These are phyloP conservation scores for Remersonia thermophila DNA, from an alignment of 2,329 filamentous ascomycete genomes.

Conservation along the genomic window DNA sequence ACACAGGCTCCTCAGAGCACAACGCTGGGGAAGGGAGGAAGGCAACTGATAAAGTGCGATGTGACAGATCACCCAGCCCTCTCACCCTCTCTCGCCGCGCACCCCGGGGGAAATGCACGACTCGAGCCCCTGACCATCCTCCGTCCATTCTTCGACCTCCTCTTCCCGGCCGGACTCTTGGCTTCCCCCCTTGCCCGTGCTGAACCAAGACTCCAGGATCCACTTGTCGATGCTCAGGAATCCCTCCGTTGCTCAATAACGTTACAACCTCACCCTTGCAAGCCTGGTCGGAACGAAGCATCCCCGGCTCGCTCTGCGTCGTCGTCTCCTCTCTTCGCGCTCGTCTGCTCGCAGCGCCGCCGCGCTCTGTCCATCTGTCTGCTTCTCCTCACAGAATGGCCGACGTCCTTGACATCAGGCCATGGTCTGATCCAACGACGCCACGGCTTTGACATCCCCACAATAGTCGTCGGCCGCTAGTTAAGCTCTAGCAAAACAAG, in stretches of 20 bases:
- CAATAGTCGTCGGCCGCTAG: background rate
- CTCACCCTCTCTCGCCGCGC: no score
- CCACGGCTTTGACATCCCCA: background rate
- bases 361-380: conserved; percentile 4
- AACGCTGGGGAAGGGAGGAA: no score
- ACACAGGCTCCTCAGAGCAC: no score
- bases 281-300: background rate
- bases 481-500: background rate
- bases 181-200: background rate
- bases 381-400: no score
- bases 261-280: conserved; percentile 8
- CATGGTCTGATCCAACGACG: conserved; percentile 1
- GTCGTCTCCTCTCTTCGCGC: background rate
- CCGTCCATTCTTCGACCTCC: no score
- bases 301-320: background rate
- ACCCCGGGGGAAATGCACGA: no score
- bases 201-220: background rate
- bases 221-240: background rate
- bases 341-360: background rate
- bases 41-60: no score
- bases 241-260: background rate
- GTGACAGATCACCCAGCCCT: no score
- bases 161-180: no score
- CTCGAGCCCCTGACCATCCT: background rate
- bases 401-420: conserved; percentile 1